phyloP scores from a whole-genome alignment of 2,329 filamentous ascomycete species.

The Ambrosiella xylebori region DNA sequence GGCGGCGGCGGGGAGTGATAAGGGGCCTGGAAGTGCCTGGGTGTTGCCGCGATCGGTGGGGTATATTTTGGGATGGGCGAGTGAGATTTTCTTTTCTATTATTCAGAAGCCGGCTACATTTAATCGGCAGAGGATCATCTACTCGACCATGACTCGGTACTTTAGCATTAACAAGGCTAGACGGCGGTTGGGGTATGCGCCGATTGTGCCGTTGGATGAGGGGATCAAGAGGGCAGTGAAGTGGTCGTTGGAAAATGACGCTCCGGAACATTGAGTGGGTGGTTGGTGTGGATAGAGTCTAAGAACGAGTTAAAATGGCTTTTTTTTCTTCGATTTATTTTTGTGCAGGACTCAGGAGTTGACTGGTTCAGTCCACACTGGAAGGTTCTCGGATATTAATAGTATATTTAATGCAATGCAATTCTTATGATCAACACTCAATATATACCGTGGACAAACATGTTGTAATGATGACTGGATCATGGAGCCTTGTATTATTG shows the following conservation, averaged over 20 bases:
- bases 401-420: too few species aligned
- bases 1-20: constrained; percentile 38
- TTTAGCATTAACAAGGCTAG: constrained; percentile 64
- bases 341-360: too few species aligned
- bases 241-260: constrained; percentile 34
- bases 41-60: constrained; percentile 34
- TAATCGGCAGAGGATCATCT: constrained; percentile 42
- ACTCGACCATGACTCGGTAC: constrained; percentile 59
- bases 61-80: constrained; percentile 32
- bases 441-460: too few species aligned
- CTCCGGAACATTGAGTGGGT: constrained; percentile 9
- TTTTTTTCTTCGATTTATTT: background rate
- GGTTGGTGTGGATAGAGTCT: background rate
- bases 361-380: too few species aligned
- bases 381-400: too few species aligned
- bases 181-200: constrained; percentile 49
- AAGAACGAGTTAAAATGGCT: background rate
- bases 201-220: constrained; percentile 48
- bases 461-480: too few species aligned
- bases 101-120: constrained; percentile 38
- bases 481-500: too few species aligned
- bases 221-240: constrained; percentile 37
- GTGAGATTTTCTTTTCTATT: constrained; percentile 34
- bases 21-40: constrained; percentile 38
- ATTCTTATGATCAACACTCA: too few species aligned